These are phyloP conservation scores for Magnolia kwangsiensis DNA, from an alignment of 164 flowering plant species.

Conservation along the genomic window DNA sequence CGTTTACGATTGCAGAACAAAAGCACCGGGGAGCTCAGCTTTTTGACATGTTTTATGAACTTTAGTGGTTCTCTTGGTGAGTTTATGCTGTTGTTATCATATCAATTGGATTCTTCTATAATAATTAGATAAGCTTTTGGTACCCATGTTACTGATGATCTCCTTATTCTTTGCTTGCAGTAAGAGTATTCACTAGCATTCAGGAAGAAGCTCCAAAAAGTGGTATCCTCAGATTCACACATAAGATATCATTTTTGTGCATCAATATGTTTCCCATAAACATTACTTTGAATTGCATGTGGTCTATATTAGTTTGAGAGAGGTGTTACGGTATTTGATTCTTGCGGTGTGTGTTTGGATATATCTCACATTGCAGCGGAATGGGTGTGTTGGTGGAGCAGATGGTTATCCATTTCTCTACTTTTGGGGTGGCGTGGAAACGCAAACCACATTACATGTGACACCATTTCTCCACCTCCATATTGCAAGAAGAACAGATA, in stretches of 20 bases:
- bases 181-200: constrained; percentile 87
- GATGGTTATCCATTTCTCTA: too few relatives aligned
- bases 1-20: constrained; percentile 52
- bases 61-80: constrained; percentile 79
- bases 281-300: neutral
- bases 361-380: neutral
- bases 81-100: constrained; percentile 16
- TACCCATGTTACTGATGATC: neutral
- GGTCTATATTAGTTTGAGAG: neutral
- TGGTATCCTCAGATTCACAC: constrained; percentile 56
- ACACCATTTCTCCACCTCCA: too few relatives aligned
- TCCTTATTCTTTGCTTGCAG: constrained; percentile 40
- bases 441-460: too few relatives aligned
- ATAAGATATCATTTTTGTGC: neutral
- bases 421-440: too few relatives aligned
- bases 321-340: neutral
- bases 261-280: neutral
- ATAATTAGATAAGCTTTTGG: neutral
- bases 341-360: neutral
- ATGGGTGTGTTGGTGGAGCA: neutral
- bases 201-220: constrained; percentile 92
- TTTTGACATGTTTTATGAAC: constrained; percentile 86
- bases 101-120: neutral
- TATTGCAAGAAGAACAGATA: too few relatives aligned
- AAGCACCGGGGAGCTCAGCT: constrained; percentile 96